Base-by-base conservation (phyloP, 352 stramenopile genomes). In the Phytophthora fragariae region DNA sequence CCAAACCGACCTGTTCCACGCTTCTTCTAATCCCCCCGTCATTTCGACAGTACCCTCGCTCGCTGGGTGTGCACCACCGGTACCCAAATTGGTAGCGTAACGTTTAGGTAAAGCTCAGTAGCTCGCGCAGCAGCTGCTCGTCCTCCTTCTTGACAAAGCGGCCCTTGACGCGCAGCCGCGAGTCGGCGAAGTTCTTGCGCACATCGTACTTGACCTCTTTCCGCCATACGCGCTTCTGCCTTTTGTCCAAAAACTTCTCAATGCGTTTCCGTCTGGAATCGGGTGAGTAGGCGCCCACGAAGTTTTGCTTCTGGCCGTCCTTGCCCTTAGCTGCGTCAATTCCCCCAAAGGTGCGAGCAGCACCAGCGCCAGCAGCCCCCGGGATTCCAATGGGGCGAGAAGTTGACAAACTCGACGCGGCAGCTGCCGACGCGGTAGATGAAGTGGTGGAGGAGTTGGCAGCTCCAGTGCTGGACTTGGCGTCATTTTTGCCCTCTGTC, bases 91-190 rank as follows among this genome's bases (percentile, higher is more conserved):
- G 56, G 63, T 68, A 65, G 56, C 29, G 27, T 46, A 66, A 35
- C 29, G 62, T 19, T 71, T 93, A 94, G n/a, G 88, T 94, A 69
- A 94, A 93, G 62, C 88, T 94, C 46, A 94, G 75, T 65, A 94
- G 67, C 70, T 94, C 88, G 11, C 92, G 88, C 74, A 98, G 73
- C 59, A 98, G 65, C 62, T 97, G 86, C 72, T 98, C 92, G 74
- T 99, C 97, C 79, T 99, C 97, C 68, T 99, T 99, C 70, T 99
- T 99, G 17, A 99, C 97, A 74, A 99, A 99, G 2, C 97, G 88
- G 12, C 97, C 95, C 79, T 99, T 99, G 9, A 99, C 97, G 41
- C 97, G 85, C 66, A 99, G 75, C 70, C 97, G 84, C 73, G 94
- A 98, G 81, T 99, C 97, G 19, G 97, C 97, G 92, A 99, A 99